Base-by-base conservation (phyloP, 805 yeast species). In the Kockiozyma suomiensis region DNA sequence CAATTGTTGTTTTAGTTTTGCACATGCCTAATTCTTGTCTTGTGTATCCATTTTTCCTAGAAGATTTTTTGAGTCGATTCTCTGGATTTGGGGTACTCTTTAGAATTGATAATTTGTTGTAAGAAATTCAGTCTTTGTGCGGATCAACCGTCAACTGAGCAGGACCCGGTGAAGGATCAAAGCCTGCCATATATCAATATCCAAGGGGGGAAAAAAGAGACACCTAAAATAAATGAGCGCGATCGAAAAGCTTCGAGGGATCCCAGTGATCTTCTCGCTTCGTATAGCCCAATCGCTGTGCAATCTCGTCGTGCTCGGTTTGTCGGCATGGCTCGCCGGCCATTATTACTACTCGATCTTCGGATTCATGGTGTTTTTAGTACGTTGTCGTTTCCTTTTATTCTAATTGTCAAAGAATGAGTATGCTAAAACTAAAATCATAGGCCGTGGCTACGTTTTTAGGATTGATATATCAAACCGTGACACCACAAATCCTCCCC, bases 331-430 rank as follows among this genome's bases (percentile, higher is more conserved):
- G 58, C 59, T 61, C 12, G 56, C 30, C 21, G 30, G 25, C 4
- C 41, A 43, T 42, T 51, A 43, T 25, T 61, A 61, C 48, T 30
- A 54, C n/a, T 32, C 65, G 13, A 28, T 61, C 17, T 56, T 57
- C 37, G 65, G 65, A 12, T 61, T 57, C 40, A 28, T 26, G 12
- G n/a, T 61, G 2, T 61, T 61, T 25, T 32, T 53, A 35, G 58
- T 56, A 55, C 26, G 59, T 50, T 17, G 2, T 25, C 12, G 21
- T 28, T 25, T 54, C 8, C 17, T 17, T 37, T 10, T 1, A 2
- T 17, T 26, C 15, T 43, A 4, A 46, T 8, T 12, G 38, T n/a
- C 12, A 13, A 33, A 13, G 38, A 3, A n/a, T 33, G 38, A 33
- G 38, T 5, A 33, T 33, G 38, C n/a, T 13, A 33, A 13, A 33